Percentiles rank a stretch among this genome's conserved stretches.
Conservation (phyloP, 2,329 filamentous ascomycete genomes). For the Neurospora sp. region DNA sequence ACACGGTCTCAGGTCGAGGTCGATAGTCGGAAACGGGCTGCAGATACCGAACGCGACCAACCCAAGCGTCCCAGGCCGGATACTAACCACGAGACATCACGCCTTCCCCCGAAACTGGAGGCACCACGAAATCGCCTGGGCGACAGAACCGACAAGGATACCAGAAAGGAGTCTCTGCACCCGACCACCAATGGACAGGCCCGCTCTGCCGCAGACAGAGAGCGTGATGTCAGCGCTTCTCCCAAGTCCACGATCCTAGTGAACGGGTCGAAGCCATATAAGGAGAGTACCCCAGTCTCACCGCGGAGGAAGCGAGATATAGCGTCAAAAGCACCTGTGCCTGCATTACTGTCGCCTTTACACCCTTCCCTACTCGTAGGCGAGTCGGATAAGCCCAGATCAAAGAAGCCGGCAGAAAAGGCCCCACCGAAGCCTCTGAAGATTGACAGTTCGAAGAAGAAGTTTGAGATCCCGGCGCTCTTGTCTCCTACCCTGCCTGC, state of each 20-base stretch:
- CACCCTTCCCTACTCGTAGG: slow-evolving; percentile 34
- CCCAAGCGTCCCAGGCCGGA: slow-evolving; percentile 39
- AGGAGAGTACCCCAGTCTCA: slow-evolving; percentile 15
- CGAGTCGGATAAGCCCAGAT: slow-evolving; percentile 22
- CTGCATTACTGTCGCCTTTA: slow-evolving; percentile 44
- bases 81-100: slow-evolving; percentile 9
- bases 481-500: slow-evolving; percentile 48
- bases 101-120: slow-evolving; percentile 11
- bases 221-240: slow-evolving; percentile 17
- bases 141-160: slow-evolving; percentile 11
- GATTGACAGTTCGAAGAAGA: slow-evolving; percentile 21
- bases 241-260: slow-evolving; percentile 19
- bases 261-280: slow-evolving; percentile 17
- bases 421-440: slow-evolving; percentile 18
- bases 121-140: slow-evolving; percentile 9
- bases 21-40: slow-evolving; percentile 36
- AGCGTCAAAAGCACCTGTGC: slow-evolving; percentile 31
- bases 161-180: slow-evolving; percentile 10
- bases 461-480: slow-evolving; percentile 35
- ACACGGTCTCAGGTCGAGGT: slow-evolving; percentile 29
- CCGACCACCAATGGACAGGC: slow-evolving; percentile 15
- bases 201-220: slow-evolving; percentile 10
- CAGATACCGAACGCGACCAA: slow-evolving; percentile 33
- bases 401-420: slow-evolving; percentile 21
- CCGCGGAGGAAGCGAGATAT: slow-evolving; percentile 14